Evolutionary conservation across 169 alveolate species (phyloP), one percentile per base, ranked within the genome.

Genomic region (Cryptosporidium ubiquitum): DNA sequence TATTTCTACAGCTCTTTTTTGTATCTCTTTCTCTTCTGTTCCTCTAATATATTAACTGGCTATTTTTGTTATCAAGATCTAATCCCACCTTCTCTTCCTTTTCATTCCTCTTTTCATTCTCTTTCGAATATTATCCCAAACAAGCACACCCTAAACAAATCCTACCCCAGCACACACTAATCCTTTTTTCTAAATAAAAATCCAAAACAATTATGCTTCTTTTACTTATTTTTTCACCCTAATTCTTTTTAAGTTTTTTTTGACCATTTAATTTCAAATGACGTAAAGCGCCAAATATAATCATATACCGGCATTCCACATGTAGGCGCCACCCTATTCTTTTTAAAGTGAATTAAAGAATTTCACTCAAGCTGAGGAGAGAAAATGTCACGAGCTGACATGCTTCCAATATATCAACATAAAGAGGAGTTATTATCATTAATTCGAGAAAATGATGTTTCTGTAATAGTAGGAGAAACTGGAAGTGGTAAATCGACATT

Each of bases 381-480:
- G 16, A 49, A 58, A 79, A 61, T 79, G 89, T 79, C 75, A 79
- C 20, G 18, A 33, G 26, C 31, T 61, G 89, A 61, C 64, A 23
- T n/a, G 14, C 52, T 79, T 44, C 89, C 89, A 20, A 79, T 79
- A 26, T 35, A 6, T 47, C 60, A 44, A n/a, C 49, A 79, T 47
- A 79, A 61, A 79, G 26, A 61, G 35, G 69, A 79, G 68, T 37
- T 79, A 16, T 40, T 79, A 5, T 58, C 89, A 4, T 47, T 85
- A 51, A 91, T 97, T 20, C 93, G 93, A 26, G 94, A 95, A 60
- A 94, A 95, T 57, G 92, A 95, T 52, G 94, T 97, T 20, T 94
- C 97, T 0, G 91, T 96, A 42, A 93, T 97, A 7, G 94, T 96
- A 73, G 99, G 99, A n/a, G 98, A 95, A 84, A 97, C 99, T 0